Percentiles rank a stretch among this genome's conserved stretches.
Evolutionary conservation across 2,329 filamentous ascomycete species (phyloP).

Genomic region (Lomentospora prolificans): DNA sequence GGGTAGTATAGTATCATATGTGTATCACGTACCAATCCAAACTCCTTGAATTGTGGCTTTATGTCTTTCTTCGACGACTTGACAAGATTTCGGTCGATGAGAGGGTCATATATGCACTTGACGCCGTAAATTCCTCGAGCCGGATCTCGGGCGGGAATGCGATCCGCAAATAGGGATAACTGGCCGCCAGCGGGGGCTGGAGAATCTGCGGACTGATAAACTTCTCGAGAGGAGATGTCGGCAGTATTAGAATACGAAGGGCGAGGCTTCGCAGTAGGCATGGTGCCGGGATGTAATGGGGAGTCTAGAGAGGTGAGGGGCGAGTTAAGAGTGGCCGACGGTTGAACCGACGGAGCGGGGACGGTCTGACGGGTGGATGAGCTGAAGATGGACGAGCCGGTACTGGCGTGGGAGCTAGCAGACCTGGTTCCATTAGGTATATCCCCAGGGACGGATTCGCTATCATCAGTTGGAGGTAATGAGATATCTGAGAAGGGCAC

Average conservation of each 20-base stretch:
- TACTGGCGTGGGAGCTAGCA: constrained; percentile 61
- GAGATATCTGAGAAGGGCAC: constrained; percentile 22
- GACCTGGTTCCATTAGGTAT: constrained; percentile 62
- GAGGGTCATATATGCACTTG: constrained; percentile 53
- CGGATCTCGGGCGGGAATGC: constrained; percentile 48
- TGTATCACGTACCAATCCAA: constrained; percentile 55
- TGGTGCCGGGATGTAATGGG: constrained; percentile 20
- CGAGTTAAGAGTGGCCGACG: constrained; percentile 31
- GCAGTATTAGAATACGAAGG: background rate
- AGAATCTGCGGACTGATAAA: background rate
- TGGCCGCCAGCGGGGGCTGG: constrained; percentile 13
- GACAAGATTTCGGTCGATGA: constrained; percentile 39
- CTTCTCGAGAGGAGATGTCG: constrained; percentile 1
- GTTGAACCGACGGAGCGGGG: constrained; percentile 31
- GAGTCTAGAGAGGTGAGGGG: constrained; percentile 44
- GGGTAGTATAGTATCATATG: constrained; percentile 18
- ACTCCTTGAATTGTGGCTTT: constrained; percentile 53
- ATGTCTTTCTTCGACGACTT: constrained; percentile 43
- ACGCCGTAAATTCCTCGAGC: constrained; percentile 42
- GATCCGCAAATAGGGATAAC: constrained; percentile 24
- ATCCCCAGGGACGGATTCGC: constrained; percentile 52
- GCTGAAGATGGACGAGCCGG: constrained; percentile 63
- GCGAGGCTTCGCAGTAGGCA: constrained; percentile 1
- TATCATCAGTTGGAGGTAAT: constrained; percentile 39
- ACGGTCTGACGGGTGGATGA: constrained; percentile 30